phyloP scores from a whole-genome alignment of 257 asterid genomes.

The Thymus quinquecostatus region DNA sequence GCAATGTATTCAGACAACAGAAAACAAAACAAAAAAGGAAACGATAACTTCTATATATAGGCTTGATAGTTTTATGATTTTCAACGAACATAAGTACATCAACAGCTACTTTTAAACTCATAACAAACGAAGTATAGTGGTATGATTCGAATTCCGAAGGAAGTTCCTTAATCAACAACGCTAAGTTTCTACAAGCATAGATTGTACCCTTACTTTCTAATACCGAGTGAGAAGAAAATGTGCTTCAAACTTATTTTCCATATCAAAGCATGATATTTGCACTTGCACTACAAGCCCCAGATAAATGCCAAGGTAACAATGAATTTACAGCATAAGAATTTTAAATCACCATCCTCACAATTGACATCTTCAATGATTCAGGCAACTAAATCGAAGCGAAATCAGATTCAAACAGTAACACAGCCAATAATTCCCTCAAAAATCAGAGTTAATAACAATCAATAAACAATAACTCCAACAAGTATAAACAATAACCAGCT shows the following conservation, averaged over 20 bases:
- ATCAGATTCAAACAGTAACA: conserved; percentile 8
- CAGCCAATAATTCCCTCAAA: conserved; percentile 3
- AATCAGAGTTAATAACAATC: conserved; percentile 3
- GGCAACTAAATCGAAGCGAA: conserved; percentile 1
- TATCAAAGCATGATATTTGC: background rate
- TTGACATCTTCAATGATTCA: background rate
- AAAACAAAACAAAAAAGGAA: background rate
- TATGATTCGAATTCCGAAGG: background rate
- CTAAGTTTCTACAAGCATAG: background rate
- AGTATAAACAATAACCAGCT: conserved; percentile 10
- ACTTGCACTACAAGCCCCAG: background rate
- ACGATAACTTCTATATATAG: background rate
- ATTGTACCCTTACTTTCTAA: background rate
- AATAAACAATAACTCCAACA: background rate
- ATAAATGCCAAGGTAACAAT: background rate
- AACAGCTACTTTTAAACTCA: background rate
- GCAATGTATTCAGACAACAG: conserved; percentile 20
- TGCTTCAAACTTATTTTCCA: background rate
- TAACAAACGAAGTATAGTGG: background rate
- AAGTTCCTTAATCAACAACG: background rate
- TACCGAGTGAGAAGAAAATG: background rate
- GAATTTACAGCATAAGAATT: background rate
- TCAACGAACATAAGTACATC: background rate
- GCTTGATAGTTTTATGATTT: background rate
- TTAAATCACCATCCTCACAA: too few relatives aligned